Conservation (phyloP, 2,329 filamentous ascomycete species). For the Davidsoniella australis region DNA sequence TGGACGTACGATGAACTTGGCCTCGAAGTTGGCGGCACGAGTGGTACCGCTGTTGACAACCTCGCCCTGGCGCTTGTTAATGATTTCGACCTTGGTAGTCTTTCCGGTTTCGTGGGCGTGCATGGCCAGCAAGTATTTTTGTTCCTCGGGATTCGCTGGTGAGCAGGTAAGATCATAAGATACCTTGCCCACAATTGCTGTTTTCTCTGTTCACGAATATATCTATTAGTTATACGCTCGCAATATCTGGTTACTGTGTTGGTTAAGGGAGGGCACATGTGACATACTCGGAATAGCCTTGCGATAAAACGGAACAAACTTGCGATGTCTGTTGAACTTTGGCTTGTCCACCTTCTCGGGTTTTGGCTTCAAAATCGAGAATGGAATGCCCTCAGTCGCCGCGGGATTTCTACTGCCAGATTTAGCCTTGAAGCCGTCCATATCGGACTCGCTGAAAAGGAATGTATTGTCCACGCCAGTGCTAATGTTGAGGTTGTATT, state of each 20-base stretch:
- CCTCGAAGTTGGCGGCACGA: conserved; percentile 22
- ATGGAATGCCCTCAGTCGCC: conserved; percentile 40
- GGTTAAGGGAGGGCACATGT: background rate
- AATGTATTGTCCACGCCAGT: conserved; percentile 62
- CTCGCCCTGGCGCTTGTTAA: conserved; percentile 23
- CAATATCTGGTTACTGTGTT: no score
- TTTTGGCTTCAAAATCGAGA: conserved; percentile 33
- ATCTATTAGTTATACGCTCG: background rate
- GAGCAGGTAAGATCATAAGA: conserved; percentile 61
- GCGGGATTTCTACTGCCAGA: conserved; percentile 39
- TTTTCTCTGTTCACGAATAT: conserved; percentile 43
- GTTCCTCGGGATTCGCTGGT: conserved; percentile 54
- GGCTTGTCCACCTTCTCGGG: conserved; percentile 27
- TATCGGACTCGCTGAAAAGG: conserved; percentile 62
- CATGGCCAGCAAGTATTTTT: conserved; percentile 43
- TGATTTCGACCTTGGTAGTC: conserved; percentile 25
- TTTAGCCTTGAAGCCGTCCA: conserved; percentile 43
- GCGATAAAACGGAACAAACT: conserved; percentile 42
- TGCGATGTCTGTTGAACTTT: conserved; percentile 24
- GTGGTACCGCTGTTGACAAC: conserved; percentile 10
- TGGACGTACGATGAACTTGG: conserved; percentile 39
- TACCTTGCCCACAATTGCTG: conserved; percentile 54
- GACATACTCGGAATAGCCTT: conserved; percentile 45
- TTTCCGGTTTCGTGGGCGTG: conserved; percentile 35
- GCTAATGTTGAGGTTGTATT: conserved; percentile 65